Percentiles rank a stretch among this genome's conserved stretches.
phyloP scores from a whole-genome alignment of 2,329 filamentous ascomycete genomes.

The Hymenoscyphus occultus region DNA sequence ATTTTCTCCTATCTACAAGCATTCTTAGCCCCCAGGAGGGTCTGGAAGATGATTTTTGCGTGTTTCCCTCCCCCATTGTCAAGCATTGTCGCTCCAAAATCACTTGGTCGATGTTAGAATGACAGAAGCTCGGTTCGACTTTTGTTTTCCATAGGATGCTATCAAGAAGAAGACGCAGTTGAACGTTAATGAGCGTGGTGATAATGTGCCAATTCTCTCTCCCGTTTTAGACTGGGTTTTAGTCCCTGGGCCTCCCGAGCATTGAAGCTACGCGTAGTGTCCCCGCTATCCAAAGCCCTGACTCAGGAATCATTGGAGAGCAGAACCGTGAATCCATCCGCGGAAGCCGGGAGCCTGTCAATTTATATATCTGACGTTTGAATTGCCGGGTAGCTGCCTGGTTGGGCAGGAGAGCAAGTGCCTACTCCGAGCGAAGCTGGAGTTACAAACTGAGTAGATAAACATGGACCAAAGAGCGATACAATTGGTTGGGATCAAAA shows the following conservation, averaged over 20 bases:
- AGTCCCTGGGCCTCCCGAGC: neutral
- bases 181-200: neutral
- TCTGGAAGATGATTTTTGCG: neutral
- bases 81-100: neutral
- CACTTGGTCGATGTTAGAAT: neutral
- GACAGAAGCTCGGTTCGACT: neutral
- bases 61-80: neutral
- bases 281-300: neutral
- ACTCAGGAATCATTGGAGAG: neutral
- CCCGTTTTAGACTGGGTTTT: neutral
- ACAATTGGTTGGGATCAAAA: no score
- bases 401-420: no score
- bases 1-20: neutral
- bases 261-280: neutral
- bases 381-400: no score
- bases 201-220: neutral
- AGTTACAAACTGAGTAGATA: no score
- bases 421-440: no score
- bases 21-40: neutral
- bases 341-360: neutral
- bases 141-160: neutral
- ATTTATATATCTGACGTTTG: neutral
- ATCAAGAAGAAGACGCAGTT: neutral
- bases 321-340: neutral
- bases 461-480: no score